phyloP scores from a whole-genome alignment of 2,329 filamentous ascomycete genomes.

The Talaromyces sp. region DNA sequence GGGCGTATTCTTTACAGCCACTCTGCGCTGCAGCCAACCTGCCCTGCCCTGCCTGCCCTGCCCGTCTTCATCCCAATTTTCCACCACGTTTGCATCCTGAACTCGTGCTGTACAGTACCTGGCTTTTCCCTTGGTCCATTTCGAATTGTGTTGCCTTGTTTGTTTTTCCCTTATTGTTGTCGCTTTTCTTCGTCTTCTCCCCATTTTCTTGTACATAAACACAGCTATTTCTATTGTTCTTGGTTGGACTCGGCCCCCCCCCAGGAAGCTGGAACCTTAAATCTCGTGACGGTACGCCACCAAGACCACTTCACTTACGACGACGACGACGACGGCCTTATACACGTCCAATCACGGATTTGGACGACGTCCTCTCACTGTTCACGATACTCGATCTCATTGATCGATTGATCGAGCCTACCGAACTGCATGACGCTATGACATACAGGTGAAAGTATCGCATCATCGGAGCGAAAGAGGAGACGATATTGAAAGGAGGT shows the following conservation, averaged over 20 bases:
- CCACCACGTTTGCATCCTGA: constrained; percentile 3
- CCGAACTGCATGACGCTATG: not conserved
- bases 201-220: not conserved
- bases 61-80: not conserved
- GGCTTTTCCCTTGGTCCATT: not conserved
- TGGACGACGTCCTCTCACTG: not conserved
- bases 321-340: not conserved
- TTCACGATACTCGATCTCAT: not conserved
- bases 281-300: constrained; percentile 1
- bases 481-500: not conserved
- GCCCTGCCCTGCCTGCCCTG: not conserved
- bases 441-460: not conserved
- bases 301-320: not conserved
- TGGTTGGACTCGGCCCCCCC: not conserved
- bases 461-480: not conserved
- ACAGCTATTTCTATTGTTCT: not conserved
- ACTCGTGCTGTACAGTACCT: not conserved
- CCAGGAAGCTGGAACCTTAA: not conserved
- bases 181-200: not conserved
- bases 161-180: not conserved
- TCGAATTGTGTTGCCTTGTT: not conserved
- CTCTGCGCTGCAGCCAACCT: not conserved
- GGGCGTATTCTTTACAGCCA: not conserved
- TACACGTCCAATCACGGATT: not conserved
- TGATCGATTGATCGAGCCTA: not conserved